Evolutionary conservation across 2,329 filamentous ascomycete genomes (phyloP).

Genomic region (Decorospora gaudefroyi): DNA sequence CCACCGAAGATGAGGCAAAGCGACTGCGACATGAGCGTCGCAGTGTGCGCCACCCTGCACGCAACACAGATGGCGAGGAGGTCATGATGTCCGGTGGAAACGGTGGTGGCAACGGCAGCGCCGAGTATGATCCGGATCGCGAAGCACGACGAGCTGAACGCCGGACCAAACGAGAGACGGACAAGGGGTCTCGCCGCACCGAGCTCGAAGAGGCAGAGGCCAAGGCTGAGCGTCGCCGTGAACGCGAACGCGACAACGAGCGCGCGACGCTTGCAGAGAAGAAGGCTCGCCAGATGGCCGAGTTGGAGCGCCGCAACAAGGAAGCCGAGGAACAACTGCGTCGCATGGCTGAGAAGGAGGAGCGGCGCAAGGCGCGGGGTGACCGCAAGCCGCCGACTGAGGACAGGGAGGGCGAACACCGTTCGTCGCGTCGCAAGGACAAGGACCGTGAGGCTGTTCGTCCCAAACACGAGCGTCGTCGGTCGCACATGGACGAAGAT

Average conservation of each 20-base stretch:
- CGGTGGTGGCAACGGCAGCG: slow-evolving; percentile 34
- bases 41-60: slow-evolving; percentile 37
- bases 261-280: slow-evolving; percentile 41
- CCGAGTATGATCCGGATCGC: slow-evolving; percentile 42
- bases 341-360: slow-evolving; percentile 48
- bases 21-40: slow-evolving; percentile 45
- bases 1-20: slow-evolving; percentile 47
- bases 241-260: slow-evolving; percentile 46
- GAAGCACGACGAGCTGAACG: slow-evolving; percentile 48
- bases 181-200: slow-evolving; percentile 41
- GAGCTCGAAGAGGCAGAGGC: slow-evolving; percentile 45
- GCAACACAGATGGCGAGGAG: slow-evolving; percentile 32
- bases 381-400: slow-evolving; percentile 39
- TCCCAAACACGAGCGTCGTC: slow-evolving; percentile 42
- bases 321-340: slow-evolving; percentile 47
- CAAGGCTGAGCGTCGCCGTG: slow-evolving; percentile 45
- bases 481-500: slow-evolving; percentile 45
- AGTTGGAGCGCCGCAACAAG: slow-evolving; percentile 47
- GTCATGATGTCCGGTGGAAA: slow-evolving; percentile 33
- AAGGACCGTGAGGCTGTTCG: slow-evolving; percentile 38
- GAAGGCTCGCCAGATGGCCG: slow-evolving; percentile 46
- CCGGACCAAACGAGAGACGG: slow-evolving; percentile 41
- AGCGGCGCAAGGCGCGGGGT: slow-evolving; percentile 38
- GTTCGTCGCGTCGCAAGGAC: slow-evolving; percentile 44
- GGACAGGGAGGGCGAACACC: slow-evolving; percentile 42